Conservation (phyloP, 2,329 filamentous ascomycete genomes). For the Cladosporium sp. region DNA sequence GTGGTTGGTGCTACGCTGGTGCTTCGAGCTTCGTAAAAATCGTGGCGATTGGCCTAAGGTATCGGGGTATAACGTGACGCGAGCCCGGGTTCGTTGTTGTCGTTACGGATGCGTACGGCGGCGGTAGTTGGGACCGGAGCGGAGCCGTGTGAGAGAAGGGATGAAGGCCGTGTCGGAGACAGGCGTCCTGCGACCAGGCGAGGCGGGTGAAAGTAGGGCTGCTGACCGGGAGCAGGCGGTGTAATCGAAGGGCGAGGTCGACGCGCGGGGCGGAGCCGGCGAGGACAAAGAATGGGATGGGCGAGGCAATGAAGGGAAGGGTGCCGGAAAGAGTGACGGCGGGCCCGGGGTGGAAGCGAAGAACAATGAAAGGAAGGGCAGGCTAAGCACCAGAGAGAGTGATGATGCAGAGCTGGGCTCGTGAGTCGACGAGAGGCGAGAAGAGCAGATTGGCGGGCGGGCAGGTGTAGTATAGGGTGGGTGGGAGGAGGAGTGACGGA, state of each 20-base stretch:
- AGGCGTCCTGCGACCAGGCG: constrained; percentile 9
- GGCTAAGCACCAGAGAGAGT: constrained; percentile 28
- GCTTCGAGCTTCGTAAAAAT: constrained; percentile 4
- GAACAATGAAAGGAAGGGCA: constrained; percentile 20
- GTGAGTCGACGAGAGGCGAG: constrained; percentile 9
- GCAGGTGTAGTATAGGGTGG: constrained; percentile 1
- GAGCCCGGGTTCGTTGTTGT: neutral
- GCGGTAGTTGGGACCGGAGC: constrained; percentile 18
- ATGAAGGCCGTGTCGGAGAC: constrained; percentile 18
- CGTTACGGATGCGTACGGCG: constrained; percentile 8
- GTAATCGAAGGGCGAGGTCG: constrained; percentile 3
- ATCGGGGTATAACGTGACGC: neutral
- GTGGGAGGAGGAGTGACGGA: neutral
- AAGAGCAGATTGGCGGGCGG: constrained; percentile 3
- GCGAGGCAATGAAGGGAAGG: constrained; percentile 21
- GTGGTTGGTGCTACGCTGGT: neutral
- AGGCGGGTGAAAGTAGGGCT: constrained; percentile 9
- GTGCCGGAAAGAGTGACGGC: constrained; percentile 29
- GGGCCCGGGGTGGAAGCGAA: constrained; percentile 11
- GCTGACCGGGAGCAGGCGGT: constrained; percentile 7
- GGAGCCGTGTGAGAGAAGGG: constrained; percentile 16
- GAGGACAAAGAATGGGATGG: constrained; percentile 18
- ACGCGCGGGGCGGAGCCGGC: neutral
- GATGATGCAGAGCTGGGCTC: constrained; percentile 20
- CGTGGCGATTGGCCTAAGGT: neutral